Percentiles rank a stretch among this genome's conserved stretches.
phyloP scores from a whole-genome alignment of 2,329 filamentous ascomycete genomes.

The Alternaria tenuissima region DNA sequence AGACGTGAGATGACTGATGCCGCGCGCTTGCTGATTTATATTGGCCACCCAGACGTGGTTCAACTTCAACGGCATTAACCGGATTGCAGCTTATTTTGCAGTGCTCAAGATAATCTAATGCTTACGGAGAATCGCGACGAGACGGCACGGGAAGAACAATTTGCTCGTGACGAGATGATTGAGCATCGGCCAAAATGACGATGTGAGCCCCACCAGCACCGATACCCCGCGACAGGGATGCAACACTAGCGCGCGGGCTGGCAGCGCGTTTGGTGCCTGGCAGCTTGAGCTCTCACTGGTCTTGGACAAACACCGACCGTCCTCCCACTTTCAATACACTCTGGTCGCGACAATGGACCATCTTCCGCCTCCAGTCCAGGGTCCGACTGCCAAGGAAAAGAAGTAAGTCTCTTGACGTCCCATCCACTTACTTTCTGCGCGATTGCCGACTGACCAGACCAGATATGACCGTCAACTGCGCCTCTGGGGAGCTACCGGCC shows the following conservation, averaged over 20 bases:
- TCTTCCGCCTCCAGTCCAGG: constrained; percentile 52
- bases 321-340: not conserved
- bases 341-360: constrained; percentile 38
- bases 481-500: constrained; percentile 92
- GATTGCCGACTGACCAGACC: constrained; percentile 50
- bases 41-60: constrained; percentile 17
- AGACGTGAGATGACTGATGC: constrained; percentile 41
- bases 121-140: not conserved
- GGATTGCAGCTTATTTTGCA: not conserved
- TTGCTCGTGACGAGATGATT: constrained; percentile 11
- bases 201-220: constrained; percentile 12
- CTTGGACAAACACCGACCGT: constrained; percentile 8
- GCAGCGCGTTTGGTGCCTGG: constrained; percentile 13
- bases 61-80: constrained; percentile 27
- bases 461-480: constrained; percentile 92
- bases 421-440: not conserved
- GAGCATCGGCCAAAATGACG: constrained; percentile 13
- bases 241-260: constrained; percentile 18
- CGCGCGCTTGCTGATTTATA: constrained; percentile 36
- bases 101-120: not conserved
- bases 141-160: constrained; percentile 3
- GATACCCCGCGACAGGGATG: constrained; percentile 22
- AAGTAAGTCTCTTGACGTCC: constrained; percentile 44
- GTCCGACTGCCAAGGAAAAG: constrained; percentile 60
- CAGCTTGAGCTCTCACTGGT: constrained; percentile 9